Base-by-base conservation (phyloP, 306 rosid genomes). In the Gillenia trifoliata region DNA sequence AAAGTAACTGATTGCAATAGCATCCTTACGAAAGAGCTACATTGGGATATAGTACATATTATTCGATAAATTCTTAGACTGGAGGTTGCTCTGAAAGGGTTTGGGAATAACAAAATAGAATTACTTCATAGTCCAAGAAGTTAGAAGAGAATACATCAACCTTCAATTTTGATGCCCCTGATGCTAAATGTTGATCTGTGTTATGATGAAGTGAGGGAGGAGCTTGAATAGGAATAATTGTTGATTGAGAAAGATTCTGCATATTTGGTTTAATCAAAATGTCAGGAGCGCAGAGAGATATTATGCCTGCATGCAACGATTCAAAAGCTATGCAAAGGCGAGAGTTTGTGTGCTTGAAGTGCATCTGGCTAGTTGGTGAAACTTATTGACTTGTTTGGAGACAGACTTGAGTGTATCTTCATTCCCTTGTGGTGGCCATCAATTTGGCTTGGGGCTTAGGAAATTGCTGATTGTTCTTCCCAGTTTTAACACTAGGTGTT, bases 1-100 rank as follows among this genome's bases (percentile, higher is more conserved):
- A 75, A 79, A 78, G 79, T 82, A 75, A 81, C 83, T 72, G 85
- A 73, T 74, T 73, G 80, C 78, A 81, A 68, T 81, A 74, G 75
- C 80, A 74, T 78, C 82, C 83, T 68, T 71, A 73, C 47, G 41
- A 78, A 78, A 72, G 79, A 72, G 85, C 83, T 63, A 78, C 78
- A 67, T 70, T 70, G 79, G 85, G 70, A 65, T 62, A 70, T 52
- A 77, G 75, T 77, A 63, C 74, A 73, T 43, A 77, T 72, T 83
- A 69, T 68, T 77, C 71, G 84, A 80, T 80, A 49, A 70, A 64
- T 23, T 66, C 34, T 77, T 70, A 64, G 47, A 47, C 62, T 49
- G 81, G 80, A 78, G 81, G 56, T 78, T 81, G 70, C 78, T 71
- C 76, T 56, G 65, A 81, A 66, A 55, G 68, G 38, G 38, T 61